These are phyloP conservation scores for Diplotaxis tenuifolia DNA, from an alignment of 345 rosid species.

Conservation along the genomic window DNA sequence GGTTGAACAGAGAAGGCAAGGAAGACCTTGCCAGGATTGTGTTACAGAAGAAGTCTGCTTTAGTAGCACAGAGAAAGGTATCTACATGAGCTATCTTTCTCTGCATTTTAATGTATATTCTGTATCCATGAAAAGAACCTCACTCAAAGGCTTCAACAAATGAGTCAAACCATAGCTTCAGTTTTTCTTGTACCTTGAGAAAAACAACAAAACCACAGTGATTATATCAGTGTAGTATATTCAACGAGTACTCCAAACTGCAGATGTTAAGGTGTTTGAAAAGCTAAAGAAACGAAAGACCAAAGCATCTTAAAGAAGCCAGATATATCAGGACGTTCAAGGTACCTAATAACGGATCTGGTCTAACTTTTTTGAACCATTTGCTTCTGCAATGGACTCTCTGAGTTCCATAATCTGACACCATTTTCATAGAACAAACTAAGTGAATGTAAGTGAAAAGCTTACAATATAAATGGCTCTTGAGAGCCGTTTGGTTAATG, in stretches of 20 bases:
- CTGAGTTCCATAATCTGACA: constrained; percentile 87
- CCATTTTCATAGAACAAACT: constrained; percentile 1
- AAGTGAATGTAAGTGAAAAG: constrained; percentile 8
- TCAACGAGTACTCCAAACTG: constrained; percentile 1
- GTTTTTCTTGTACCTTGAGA: constrained; percentile 62
- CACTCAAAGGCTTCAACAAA: constrained; percentile 53
- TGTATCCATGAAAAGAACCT: constrained; percentile 8
- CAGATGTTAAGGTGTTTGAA: not conserved
- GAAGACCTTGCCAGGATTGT: constrained; percentile 56
- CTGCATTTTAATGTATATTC: not conserved
- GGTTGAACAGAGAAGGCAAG: constrained; percentile 76
- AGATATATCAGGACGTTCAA: constrained; percentile 4
- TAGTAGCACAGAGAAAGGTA: constrained; percentile 46
- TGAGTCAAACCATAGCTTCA: constrained; percentile 55
- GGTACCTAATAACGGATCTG: constrained; percentile 63
- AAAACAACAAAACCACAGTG: constrained; percentile 5
- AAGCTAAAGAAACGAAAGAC: constrained; percentile 13
- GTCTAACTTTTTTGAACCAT: constrained; percentile 52
- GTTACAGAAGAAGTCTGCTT: constrained; percentile 49
- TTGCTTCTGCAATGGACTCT: constrained; percentile 83
- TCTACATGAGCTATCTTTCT: constrained; percentile 32
- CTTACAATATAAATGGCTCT: constrained; percentile 90
- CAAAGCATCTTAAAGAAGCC: not conserved
- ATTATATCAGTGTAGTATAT: constrained; percentile 8
- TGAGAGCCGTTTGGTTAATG: constrained; percentile 53